phyloP scores from a whole-genome alignment of 345 rosid genomes.

The Populus nigra region DNA sequence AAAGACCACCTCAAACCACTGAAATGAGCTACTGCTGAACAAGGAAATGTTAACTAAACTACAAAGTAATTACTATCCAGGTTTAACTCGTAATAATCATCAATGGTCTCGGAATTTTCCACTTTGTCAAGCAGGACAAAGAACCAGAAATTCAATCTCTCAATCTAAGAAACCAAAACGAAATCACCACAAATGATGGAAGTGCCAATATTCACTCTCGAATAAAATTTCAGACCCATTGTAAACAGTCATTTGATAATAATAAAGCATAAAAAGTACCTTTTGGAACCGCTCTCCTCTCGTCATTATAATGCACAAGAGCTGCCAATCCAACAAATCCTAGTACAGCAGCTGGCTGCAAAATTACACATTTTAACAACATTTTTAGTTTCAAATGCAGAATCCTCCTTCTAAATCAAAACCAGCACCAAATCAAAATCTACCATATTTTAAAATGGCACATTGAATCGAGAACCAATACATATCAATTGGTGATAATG shows the following conservation, averaged over 20 bases:
- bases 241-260: not conserved
- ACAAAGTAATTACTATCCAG: not conserved
- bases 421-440: not conserved
- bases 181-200: not conserved
- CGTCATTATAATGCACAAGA: conserved; percentile 69
- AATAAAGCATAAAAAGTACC: conserved; percentile 36
- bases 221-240: not conserved
- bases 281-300: conserved; percentile 62
- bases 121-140: not conserved
- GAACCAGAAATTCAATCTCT: conserved; percentile 3
- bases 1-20: not conserved
- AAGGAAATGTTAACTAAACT: not conserved
- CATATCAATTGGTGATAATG: conserved; percentile 8
- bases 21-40: not conserved
- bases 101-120: not conserved
- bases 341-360: conserved; percentile 62
- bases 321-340: conserved; percentile 60
- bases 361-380: not conserved
- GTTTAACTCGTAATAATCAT: not conserved
- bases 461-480: not conserved
- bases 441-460: not conserved
- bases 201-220: not conserved
- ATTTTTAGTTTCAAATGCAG: not conserved
- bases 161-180: not conserved
- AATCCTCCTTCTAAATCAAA: not conserved